Percentiles rank a stretch among this genome's conserved stretches.
Conservation (phyloP, 371 early-diverging fungal species). For the Sporodiniella umbellata region DNA sequence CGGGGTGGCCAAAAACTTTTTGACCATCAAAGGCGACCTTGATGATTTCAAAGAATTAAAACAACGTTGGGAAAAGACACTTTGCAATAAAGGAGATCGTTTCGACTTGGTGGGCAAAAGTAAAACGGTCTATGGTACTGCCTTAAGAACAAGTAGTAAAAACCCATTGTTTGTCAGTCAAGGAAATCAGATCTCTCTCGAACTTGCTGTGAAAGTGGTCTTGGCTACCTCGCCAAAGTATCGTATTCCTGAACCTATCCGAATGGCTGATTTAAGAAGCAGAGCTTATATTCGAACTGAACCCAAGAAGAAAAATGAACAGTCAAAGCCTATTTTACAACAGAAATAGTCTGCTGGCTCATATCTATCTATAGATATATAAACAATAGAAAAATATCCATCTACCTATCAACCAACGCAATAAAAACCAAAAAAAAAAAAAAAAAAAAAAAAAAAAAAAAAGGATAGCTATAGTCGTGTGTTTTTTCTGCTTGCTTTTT, state of each 20-base stretch:
- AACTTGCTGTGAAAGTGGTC: constrained; percentile 65
- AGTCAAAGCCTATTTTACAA: too few relatives aligned
- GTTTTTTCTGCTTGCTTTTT: too few relatives aligned
- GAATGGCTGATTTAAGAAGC: constrained; percentile 68
- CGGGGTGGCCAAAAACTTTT: constrained; percentile 89
- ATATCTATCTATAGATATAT: too few relatives aligned
- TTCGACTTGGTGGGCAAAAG: constrained; percentile 38
- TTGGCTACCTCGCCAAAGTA: constrained; percentile 54
- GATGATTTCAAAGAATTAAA: constrained; percentile 25
- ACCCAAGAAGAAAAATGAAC: background rate
- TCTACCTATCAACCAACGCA: too few relatives aligned
- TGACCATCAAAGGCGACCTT: constrained; percentile 56
- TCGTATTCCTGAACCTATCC: constrained; percentile 88
- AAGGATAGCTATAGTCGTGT: too few relatives aligned
- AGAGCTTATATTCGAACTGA: constrained; percentile 12
- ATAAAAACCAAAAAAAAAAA: too few relatives aligned
- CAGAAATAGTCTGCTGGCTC: too few relatives aligned
- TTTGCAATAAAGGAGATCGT: constrained; percentile 35
- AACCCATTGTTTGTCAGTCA: constrained; percentile 87
- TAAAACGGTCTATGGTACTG: constrained; percentile 62
- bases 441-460: too few relatives aligned
- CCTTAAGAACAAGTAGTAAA: constrained; percentile 35
- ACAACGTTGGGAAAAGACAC: constrained; percentile 15
- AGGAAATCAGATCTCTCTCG: constrained; percentile 75
- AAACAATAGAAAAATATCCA: too few relatives aligned